phyloP scores from a whole-genome alignment of 805 yeast genomes.

The Candida germanica region DNA sequence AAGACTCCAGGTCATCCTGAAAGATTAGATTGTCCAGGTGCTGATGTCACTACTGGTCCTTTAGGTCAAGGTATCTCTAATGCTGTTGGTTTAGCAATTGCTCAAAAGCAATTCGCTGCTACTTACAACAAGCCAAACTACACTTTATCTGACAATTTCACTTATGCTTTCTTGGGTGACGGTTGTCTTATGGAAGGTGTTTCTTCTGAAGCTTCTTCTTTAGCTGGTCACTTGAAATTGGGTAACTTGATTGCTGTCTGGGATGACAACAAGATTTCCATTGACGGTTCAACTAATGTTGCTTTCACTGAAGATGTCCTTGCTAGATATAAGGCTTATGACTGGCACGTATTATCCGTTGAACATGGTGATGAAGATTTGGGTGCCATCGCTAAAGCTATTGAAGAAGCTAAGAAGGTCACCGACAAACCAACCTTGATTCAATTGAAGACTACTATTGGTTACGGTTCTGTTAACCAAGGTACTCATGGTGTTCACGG shows the following conservation, averaged over 20 bases:
- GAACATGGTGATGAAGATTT: conserved; percentile 78
- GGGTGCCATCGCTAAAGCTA: conserved; percentile 66
- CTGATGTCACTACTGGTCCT: conserved; percentile 97
- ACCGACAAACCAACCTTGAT: conserved; percentile 87
- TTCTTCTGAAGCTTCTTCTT: conserved; percentile 86
- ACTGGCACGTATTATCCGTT: conserved; percentile 84
- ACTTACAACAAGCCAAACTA: conserved; percentile 86
- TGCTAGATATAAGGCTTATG: conserved; percentile 83
- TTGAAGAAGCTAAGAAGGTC: conserved; percentile 70
- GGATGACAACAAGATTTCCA: conserved; percentile 95
- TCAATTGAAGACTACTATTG: conserved; percentile 86
- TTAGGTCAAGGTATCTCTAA: conserved; percentile 96
- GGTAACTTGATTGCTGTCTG: conserved; percentile 91
- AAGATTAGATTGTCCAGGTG: conserved; percentile 75
- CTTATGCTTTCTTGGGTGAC: conserved; percentile 85
- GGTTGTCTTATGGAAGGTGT: conserved; percentile 99
- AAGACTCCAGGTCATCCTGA: conserved; percentile 98
- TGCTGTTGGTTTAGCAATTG: conserved; percentile 95
- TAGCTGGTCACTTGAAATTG: conserved; percentile 93
- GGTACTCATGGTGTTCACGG: conserved; percentile 97
- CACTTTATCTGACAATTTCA: conserved; percentile 68
- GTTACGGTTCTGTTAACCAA: conserved; percentile 80
- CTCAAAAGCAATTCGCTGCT: conserved; percentile 87
- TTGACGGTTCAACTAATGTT: conserved; percentile 85
- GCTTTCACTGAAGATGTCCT: conserved; percentile 93